Conservation (phyloP, 257 asterid genomes). For the Solanum clarkiae region DNA sequence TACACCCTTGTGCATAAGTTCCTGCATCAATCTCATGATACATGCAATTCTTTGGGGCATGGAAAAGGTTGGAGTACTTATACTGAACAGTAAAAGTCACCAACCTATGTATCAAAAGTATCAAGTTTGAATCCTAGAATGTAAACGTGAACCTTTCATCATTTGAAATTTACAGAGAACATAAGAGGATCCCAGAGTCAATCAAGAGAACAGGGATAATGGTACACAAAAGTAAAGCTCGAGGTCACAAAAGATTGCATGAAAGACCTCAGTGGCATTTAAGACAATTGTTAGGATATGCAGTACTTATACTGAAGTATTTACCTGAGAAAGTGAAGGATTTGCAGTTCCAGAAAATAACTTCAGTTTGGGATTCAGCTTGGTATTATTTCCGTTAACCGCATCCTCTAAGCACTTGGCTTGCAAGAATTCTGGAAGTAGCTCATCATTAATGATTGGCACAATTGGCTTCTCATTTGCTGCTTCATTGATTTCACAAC, state of each 20-base stretch:
- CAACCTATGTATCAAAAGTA: not conserved
- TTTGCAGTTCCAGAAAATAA: conserved; percentile 70
- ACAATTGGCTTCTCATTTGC: conserved; percentile 60
- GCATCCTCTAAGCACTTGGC: conserved; percentile 40
- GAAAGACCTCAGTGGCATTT: not conserved
- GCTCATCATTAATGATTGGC: conserved; percentile 54
- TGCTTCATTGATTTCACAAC: conserved; percentile 48
- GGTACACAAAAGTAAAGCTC: not conserved
- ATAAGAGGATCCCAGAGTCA: not conserved
- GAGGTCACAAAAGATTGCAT: not conserved
- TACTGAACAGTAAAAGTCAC: not conserved
- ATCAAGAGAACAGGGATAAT: not conserved
- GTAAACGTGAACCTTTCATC: not conserved
- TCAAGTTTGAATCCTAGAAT: not conserved
- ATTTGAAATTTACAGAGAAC: not conserved
- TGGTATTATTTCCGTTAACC: conserved; percentile 18
- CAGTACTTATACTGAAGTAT: not conserved
- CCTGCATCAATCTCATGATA: not conserved
- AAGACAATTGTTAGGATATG: not conserved
- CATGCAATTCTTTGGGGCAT: not conserved
- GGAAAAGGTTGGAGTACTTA: not conserved
- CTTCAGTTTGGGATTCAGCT: conserved; percentile 55
- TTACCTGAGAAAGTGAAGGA: conserved; percentile 69
- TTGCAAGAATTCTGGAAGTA: conserved; percentile 46
- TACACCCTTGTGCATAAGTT: not conserved